Evolutionary conservation across 176 grass and related monocot species (phyloP), one percentile per base, ranked within the genome.

Genomic region (Cocos nucifera): DNA sequence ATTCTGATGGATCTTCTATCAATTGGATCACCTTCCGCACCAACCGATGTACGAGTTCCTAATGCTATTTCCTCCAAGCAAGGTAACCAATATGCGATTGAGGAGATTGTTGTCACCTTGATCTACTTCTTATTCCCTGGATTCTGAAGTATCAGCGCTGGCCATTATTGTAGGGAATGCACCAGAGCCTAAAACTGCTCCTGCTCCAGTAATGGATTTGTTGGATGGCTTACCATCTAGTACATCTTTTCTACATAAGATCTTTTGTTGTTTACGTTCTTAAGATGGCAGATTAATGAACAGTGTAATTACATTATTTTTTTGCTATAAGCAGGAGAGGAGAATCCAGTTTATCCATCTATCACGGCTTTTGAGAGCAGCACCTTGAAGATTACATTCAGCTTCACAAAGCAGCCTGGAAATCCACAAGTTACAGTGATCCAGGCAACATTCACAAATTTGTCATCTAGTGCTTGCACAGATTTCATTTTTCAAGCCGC

Each of bases 401-500:
- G 53, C 67, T 98, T 98, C 57, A 86, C 75, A 62, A 93, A 81
- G 51, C 85, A 92, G 8, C 61, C 70, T 76, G 88, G 76, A 59
- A 98, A 89, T 69, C 82, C 82, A 56, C 79, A 93, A 79, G 84
- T 76, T 48, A 98, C 88, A 48, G 58, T 66, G 61, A 77, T 98
- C 58, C 79, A 79, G 61, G 84, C 64, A 19, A 89, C 64, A 58
- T 86, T 98, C 69, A 89, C 85, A 71, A 98, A 98, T 83, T 74
- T 98, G 69, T 85, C 85, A 21, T 72, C 94, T 30, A 79, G 50
- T 59, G 61, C 82, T 71, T 77, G 83, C 63, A 89, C 85, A 3
- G 73, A 98, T 83, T 93, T 98, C 58, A 67, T 93, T 54, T 98
- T 98, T 78, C 94, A 93, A 70, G 94, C 94, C 76, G 94, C 94